These are phyloP conservation scores for Apiotrichum mycotoxinovorans DNA, from an alignment of 1,284 basidiomycete species.

Conservation along the genomic window DNA sequence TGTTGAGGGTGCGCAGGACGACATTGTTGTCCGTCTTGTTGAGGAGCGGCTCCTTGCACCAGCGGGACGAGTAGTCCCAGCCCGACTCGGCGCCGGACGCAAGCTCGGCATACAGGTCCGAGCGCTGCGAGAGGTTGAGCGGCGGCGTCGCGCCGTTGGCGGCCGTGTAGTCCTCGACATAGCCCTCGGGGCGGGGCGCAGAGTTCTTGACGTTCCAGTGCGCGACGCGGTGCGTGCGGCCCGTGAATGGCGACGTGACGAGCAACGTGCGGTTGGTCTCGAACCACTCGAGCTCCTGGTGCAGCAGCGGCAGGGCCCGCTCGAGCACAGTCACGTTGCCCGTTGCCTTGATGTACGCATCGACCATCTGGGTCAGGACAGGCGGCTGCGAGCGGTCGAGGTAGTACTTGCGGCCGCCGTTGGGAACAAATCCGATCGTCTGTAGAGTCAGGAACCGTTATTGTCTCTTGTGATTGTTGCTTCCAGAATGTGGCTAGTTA, in stretches of 20 bases:
- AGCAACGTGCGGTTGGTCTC: conserved; percentile 65
- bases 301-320: conserved; percentile 62
- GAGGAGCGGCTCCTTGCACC: conserved; percentile 54
- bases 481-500: conserved; percentile 17
- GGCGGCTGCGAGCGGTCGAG: conserved; percentile 87
- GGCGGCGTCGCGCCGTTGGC: conserved; percentile 61
- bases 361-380: conserved; percentile 75
- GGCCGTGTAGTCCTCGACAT: conserved; percentile 66
- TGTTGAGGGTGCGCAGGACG: conserved; percentile 67
- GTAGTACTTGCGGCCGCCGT: conserved; percentile 67
- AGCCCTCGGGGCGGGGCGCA: conserved; percentile 79
- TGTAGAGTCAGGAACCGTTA: conserved; percentile 3
- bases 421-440: conserved; percentile 76
- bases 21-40: conserved; percentile 52
- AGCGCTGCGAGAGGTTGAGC: conserved; percentile 61
- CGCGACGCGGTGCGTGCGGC: conserved; percentile 62
- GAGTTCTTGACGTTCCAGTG: conserved; percentile 72
- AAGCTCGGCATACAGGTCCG: conserved; percentile 78
- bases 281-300: conserved; percentile 78
- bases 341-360: conserved; percentile 59
- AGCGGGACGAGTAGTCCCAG: conserved; percentile 52
- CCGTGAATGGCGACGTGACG: conserved; percentile 69
- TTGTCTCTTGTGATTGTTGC: too few species aligned
- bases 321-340: conserved; percentile 63
- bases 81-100: conserved; percentile 81